phyloP scores from a whole-genome alignment of 371 early-diverging fungal genomes.

The Actinomortierella wolfii region DNA sequence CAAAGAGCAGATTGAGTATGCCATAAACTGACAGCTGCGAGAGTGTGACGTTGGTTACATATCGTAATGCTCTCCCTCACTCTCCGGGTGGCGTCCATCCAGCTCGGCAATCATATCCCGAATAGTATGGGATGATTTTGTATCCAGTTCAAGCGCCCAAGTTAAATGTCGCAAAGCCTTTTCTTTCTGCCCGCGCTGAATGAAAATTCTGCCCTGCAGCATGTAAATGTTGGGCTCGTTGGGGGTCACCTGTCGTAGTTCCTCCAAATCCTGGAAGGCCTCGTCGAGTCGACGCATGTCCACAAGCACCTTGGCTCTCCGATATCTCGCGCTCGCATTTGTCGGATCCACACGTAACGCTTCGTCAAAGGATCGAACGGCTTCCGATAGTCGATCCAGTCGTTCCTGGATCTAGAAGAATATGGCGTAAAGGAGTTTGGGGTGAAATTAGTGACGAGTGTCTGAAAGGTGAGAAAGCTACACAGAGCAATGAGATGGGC shows the following conservation, averaged over 20 bases:
- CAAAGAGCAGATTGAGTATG: no score
- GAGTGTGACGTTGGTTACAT: neutral
- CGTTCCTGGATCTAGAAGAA: conserved; percentile 45
- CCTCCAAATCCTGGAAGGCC: conserved; percentile 60
- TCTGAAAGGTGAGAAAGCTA: neutral
- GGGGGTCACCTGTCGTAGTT: conserved; percentile 50
- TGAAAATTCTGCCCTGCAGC: conserved; percentile 67
- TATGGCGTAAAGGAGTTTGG: conserved; percentile 8
- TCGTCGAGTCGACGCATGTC: conserved; percentile 54
- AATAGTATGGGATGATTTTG: conserved; percentile 53
- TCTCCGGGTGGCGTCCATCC: conserved; percentile 14
- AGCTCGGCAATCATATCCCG: conserved; percentile 59
- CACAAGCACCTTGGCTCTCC: conserved; percentile 58
- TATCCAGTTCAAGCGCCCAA: conserved; percentile 63
- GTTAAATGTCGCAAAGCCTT: conserved; percentile 64
- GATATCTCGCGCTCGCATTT: conserved; percentile 53
- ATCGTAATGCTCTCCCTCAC: conserved; percentile 18
- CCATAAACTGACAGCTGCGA: neutral
- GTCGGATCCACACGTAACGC: conserved; percentile 46
- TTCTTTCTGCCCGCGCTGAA: conserved; percentile 54
- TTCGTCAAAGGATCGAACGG: conserved; percentile 40
- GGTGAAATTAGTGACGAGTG: neutral
- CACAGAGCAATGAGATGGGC: conserved; percentile 8
- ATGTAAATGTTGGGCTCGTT: conserved; percentile 70
- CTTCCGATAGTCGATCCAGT: conserved; percentile 40